Conservation (phyloP, 768 basidiomycete species). For the Psilocybe subaeruginosa region DNA sequence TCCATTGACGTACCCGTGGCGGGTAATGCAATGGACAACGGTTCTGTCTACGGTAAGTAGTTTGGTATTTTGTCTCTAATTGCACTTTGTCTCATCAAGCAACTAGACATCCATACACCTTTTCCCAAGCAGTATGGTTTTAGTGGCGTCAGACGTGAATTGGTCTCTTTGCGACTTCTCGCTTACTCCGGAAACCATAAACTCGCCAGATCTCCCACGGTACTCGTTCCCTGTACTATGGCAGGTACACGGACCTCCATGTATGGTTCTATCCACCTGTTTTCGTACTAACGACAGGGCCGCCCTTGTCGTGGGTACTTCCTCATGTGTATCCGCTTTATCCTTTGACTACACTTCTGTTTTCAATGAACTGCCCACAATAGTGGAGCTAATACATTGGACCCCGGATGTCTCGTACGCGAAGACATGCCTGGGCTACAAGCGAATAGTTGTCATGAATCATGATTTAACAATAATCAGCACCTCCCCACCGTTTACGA, state of each 20-base stretch:
- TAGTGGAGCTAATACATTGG: too few relatives aligned
- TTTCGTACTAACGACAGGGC: background rate
- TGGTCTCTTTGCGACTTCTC: background rate
- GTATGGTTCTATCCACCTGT: background rate
- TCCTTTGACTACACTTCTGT: background rate
- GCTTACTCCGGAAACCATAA: background rate
- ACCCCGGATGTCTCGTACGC: too few relatives aligned
- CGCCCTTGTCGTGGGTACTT: background rate
- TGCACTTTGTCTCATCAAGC: background rate
- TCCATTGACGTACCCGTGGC: background rate
- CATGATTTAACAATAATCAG: too few relatives aligned
- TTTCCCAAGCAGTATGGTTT: background rate
- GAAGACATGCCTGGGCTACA: too few relatives aligned
- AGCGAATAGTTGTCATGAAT: too few relatives aligned
- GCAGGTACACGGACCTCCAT: background rate
- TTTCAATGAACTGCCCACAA: too few relatives aligned
- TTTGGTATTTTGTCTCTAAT: background rate
- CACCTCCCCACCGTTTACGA: too few relatives aligned
- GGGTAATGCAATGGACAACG: background rate
- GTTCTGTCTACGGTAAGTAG: background rate
- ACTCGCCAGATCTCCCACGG: background rate
- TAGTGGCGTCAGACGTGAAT: background rate
- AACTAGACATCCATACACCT: background rate
- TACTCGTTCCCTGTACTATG: background rate
- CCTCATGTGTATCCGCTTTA: background rate